Evolutionary conservation across 2,329 filamentous ascomycete genomes (phyloP).

Genomic region (Clonostachys solani): DNA sequence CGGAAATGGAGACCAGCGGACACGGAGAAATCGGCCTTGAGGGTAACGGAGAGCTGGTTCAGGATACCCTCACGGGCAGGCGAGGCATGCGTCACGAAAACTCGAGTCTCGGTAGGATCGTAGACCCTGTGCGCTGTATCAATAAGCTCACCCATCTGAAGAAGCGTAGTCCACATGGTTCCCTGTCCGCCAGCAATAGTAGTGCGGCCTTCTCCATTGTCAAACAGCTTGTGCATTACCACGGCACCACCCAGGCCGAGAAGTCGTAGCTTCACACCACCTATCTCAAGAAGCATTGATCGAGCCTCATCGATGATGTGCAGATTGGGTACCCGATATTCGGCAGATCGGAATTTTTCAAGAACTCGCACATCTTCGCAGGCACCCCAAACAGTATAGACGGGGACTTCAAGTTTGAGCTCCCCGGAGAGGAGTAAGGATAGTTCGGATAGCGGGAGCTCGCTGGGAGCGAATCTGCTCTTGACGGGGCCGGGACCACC

Average conservation of each 20-base stretch:
- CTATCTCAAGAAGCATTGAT: slow-evolving; percentile 90
- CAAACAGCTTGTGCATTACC: slow-evolving; percentile 99
- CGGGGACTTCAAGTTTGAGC: slow-evolving; percentile 88
- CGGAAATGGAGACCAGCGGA: slow-evolving; percentile 97
- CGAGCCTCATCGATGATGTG: slow-evolving; percentile 98
- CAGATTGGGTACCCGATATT: slow-evolving; percentile 96
- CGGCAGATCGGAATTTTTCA: slow-evolving; percentile 94
- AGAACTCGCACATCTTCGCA: slow-evolving; percentile 97
- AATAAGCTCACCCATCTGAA: slow-evolving; percentile 97
- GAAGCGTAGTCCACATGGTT: slow-evolving; percentile 98
- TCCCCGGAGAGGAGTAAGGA: slow-evolving; percentile 83
- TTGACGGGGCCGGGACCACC: slow-evolving; percentile 77
- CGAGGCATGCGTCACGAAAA: slow-evolving; percentile 96
- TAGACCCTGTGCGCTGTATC: slow-evolving; percentile 98
- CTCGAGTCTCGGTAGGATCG: slow-evolving; percentile 92
- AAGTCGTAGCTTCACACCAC: slow-evolving; percentile 91
- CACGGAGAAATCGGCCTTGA: slow-evolving; percentile 97
- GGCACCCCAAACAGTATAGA: slow-evolving; percentile 98
- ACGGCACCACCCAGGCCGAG: slow-evolving; percentile 93
- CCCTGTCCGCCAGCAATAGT: slow-evolving; percentile 98
- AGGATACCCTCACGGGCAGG: slow-evolving; percentile 93
- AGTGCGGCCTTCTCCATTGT: slow-evolving; percentile 95
- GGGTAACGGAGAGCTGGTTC: slow-evolving; percentile 93
- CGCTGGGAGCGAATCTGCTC: slow-evolving; percentile 73
- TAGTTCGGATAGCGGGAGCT: slow-evolving; percentile 89